Percentiles rank a stretch among this genome's conserved stretches.
phyloP scores from a whole-genome alignment of 257 asterid genomes.

The Rauvolfia tetraphylla region DNA sequence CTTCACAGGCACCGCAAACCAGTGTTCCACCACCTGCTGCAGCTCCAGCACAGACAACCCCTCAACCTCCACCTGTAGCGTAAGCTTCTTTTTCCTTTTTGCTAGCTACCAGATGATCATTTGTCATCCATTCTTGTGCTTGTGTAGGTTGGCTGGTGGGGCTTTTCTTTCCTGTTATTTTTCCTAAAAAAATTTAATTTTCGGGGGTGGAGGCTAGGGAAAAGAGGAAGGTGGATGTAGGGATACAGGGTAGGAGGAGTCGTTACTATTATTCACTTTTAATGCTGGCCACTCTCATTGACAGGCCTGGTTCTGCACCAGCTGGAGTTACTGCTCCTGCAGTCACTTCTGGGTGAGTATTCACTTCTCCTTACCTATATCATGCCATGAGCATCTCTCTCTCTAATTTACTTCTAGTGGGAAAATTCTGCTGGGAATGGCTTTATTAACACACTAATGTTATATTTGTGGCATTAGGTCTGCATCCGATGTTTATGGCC shows the following conservation, averaged over 20 bases:
- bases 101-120: constrained; percentile 2
- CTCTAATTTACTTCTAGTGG: not conserved
- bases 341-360: constrained; percentile 38
- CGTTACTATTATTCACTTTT: not conserved
- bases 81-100: constrained; percentile 21
- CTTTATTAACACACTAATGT: not conserved
- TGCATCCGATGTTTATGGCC: constrained; percentile 51
- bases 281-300: constrained; percentile 7
- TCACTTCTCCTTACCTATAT: not conserved
- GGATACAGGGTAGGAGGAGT: not conserved
- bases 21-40: constrained; percentile 39
- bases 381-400: not conserved
- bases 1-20: constrained; percentile 50
- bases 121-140: not conserved
- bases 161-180: not conserved
- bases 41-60: constrained; percentile 15
- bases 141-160: not conserved
- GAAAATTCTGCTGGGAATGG: not conserved
- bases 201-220: too few species aligned
- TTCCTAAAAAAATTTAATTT: too few species aligned
- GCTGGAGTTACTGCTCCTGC: constrained; percentile 20
- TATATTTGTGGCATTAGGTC: constrained; percentile 37
- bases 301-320: constrained; percentile 37
- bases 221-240: too few species aligned
- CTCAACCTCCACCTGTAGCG: constrained; percentile 24